These are phyloP conservation scores for Solanum sejunctum DNA, from an alignment of 257 asterid species.

Conservation along the genomic window DNA sequence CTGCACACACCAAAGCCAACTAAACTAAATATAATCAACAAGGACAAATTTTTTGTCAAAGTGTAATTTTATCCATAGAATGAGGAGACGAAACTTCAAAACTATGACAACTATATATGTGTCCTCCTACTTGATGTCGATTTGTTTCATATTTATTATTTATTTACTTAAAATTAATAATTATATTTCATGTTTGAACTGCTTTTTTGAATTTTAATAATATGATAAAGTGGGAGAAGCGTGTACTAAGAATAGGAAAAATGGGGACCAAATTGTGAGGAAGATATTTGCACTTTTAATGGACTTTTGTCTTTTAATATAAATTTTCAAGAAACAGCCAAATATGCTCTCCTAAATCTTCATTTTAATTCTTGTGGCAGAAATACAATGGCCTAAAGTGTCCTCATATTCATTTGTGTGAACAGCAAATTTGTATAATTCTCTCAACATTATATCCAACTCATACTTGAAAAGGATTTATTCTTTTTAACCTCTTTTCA, in stretches of 20 bases:
- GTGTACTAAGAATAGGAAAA: neutral
- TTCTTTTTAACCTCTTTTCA: neutral
- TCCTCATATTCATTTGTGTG: constrained; percentile 2
- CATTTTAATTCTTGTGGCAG: constrained; percentile 9
- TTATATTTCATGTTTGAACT: neutral
- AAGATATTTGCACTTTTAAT: constrained; percentile 26
- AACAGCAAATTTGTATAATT: neutral
- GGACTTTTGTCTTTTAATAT: neutral
- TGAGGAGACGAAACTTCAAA: neutral
- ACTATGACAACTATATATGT: neutral
- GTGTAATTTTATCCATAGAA: constrained; percentile 25
- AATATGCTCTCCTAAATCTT: neutral
- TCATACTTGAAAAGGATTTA: neutral
- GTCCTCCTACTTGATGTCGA: constrained; percentile 16
- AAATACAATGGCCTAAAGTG: neutral
- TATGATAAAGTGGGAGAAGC: neutral
- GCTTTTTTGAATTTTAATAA: neutral
- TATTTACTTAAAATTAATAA: too few species aligned
- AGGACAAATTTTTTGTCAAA: constrained; percentile 19
- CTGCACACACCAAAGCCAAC: neutral
- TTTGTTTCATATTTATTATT: neutral
- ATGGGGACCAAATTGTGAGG: neutral
- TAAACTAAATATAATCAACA: neutral
- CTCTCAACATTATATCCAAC: neutral
- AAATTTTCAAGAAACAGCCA: neutral